These are phyloP conservation scores for Chenopodium suecicum DNA, from an alignment of 148 eudicot genomes.

Conservation along the genomic window DNA sequence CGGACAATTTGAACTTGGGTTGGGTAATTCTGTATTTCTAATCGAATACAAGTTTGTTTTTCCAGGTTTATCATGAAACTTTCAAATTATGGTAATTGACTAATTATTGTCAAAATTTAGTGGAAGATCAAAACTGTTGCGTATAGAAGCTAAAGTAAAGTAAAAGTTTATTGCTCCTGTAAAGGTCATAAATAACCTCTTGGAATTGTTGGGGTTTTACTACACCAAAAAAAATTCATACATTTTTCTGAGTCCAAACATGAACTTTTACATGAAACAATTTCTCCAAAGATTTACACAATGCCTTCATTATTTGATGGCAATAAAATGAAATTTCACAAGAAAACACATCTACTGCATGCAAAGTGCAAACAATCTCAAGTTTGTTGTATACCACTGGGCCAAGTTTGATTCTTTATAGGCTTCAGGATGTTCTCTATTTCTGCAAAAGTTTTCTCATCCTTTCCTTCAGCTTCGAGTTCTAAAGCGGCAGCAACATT, in stretches of 20 bases:
- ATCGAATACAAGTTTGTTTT: too few species aligned
- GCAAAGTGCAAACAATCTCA: background rate
- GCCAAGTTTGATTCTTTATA: constrained; percentile 91
- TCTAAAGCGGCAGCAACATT: constrained; percentile 79
- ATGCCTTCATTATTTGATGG: background rate
- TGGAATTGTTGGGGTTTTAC: too few species aligned
- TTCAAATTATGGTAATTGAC: too few species aligned
- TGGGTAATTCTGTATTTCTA: too few species aligned
- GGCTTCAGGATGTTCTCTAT: constrained; percentile 73
- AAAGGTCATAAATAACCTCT: too few species aligned
- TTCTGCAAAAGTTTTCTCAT: constrained; percentile 52
- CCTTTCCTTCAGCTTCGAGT: constrained; percentile 50
- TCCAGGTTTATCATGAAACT: too few species aligned
- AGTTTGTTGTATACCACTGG: constrained; percentile 56
- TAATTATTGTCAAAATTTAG: too few species aligned
- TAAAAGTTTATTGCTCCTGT: too few species aligned
- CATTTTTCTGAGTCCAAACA: background rate
- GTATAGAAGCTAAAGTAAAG: too few species aligned
- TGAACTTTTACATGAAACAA: background rate
- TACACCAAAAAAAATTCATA: too few species aligned
- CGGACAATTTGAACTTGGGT: too few species aligned
- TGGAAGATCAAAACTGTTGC: too few species aligned
- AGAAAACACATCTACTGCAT: background rate
- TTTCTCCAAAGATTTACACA: background rate
- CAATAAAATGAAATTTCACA: background rate